Base-by-base conservation (phyloP, 768 basidiomycete genomes). In the Calocera viscosa region DNA sequence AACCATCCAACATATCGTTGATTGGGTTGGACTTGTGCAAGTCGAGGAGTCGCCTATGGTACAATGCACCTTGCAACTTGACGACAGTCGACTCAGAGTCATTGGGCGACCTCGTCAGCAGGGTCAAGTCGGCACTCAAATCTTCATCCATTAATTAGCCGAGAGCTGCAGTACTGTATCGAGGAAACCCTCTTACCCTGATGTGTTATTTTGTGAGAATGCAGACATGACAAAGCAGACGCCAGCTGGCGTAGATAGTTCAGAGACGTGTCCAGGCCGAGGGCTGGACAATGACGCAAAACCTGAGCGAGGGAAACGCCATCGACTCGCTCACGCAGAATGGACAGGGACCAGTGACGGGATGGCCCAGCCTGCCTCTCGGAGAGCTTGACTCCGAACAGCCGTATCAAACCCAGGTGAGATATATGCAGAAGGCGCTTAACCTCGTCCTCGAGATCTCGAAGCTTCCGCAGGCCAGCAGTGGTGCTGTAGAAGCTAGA, bases 1-100 rank as follows among this genome's bases (percentile, higher is more conserved):
- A 16, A 7, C 3, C 17, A 64, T 26, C 64, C 64, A 64, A 2
- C 11, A 32, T 19, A 32, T 60, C 26, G 30, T 60, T 5, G 24
- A 60, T 60, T 0, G 86, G 84, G 71, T 96, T 92, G 1, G 94
- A 95, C 19, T 86, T 81, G 72, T 95, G 88, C 34, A 94, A 77
- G 73, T 95, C 92, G 28, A 87, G 78, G 34, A 97, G 79, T 0
- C 82, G 82, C 3, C 85, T 84, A 69, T 87, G 82, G 73, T 87
- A 96, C 17, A 81, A 84, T 1, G 85, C 85, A 69, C 86, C 86
- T 22, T 85, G 83, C 1, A 96, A 76, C 73, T 93, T 94, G 73
- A 91, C 81, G 22, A 82, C 77, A 70, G 89, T 90, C 11, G 83
- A 77, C 34, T 83, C 82, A 3, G 80, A 77, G 1, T 77, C 77